A percentile compares a stretch with the other conserved stretches of the same genome.
phyloP scores from a whole-genome alignment of 2,329 filamentous ascomycete species.

The Penicillium brevicompactum region DNA sequence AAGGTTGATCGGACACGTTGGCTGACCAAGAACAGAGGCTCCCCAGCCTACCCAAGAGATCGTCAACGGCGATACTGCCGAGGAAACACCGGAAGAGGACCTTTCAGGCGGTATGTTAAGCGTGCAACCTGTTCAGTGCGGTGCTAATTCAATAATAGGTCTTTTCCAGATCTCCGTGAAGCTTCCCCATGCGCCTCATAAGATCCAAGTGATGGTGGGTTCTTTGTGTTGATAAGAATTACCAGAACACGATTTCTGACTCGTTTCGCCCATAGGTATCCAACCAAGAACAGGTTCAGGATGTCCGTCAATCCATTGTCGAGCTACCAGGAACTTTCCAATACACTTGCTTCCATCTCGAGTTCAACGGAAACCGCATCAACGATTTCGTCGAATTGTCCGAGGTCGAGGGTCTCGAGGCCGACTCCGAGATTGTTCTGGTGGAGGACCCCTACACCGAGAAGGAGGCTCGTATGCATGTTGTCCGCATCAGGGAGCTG shows the following conservation, averaged over 20 bases:
- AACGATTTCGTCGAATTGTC: slow-evolving; percentile 94
- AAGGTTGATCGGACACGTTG: slow-evolving; percentile 1
- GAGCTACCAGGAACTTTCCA: slow-evolving; percentile 91
- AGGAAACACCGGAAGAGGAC: slow-evolving; percentile 38
- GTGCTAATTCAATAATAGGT: slow-evolving; percentile 36
- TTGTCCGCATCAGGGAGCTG: slow-evolving; percentile 86
- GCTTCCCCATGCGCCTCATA: slow-evolving; percentile 75
- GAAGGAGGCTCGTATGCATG: slow-evolving; percentile 94
- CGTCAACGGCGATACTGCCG: slow-evolving; percentile 37
- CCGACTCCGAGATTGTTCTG: slow-evolving; percentile 76
- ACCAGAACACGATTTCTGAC: slow-evolving; percentile 25
- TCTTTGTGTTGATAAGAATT: slow-evolving; percentile 2
- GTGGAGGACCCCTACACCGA: slow-evolving; percentile 97
- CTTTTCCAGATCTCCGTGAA: slow-evolving; percentile 75
- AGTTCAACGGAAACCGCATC: slow-evolving; percentile 83
- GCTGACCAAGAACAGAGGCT: slow-evolving; percentile 32
- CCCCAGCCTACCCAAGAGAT: slow-evolving; percentile 32
- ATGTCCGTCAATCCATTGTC: slow-evolving; percentile 94
- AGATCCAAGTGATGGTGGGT: slow-evolving; percentile 83
- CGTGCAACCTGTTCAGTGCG: neutral
- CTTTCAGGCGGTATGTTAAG: slow-evolving; percentile 37
- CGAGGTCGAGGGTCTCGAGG: slow-evolving; percentile 77
- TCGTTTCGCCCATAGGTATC: slow-evolving; percentile 64
- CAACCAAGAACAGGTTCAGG: slow-evolving; percentile 92
- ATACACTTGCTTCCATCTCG: slow-evolving; percentile 98